phyloP scores from a whole-genome alignment of 768 basidiomycete genomes.

The Tephrocybe sp. region DNA sequence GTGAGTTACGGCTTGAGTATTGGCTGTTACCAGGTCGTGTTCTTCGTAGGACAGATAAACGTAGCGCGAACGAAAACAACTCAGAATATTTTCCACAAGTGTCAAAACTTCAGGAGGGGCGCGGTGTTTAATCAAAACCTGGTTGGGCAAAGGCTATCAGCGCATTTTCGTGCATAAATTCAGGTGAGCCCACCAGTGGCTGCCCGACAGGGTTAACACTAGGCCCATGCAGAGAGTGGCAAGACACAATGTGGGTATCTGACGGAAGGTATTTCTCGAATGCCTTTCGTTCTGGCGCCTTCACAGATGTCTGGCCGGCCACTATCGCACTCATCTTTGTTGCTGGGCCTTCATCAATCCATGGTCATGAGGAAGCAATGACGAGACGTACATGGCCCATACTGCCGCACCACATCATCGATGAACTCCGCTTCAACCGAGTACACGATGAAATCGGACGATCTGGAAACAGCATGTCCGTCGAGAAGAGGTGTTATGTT shows the following conservation, averaged over 20 bases:
- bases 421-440: constrained; percentile 93
- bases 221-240: constrained; percentile 95
- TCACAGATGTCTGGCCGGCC: constrained; percentile 95
- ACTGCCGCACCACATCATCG: constrained; percentile 78
- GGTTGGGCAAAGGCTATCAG: background rate
- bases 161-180: background rate
- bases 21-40: constrained; percentile 95
- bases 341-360: constrained; percentile 43
- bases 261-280: constrained; percentile 86
- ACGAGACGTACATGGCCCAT: constrained; percentile 79
- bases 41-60: constrained; percentile 96
- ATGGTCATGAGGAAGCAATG: background rate
- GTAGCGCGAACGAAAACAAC: constrained; percentile 77
- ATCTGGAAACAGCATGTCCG: constrained; percentile 85
- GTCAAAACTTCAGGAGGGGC: constrained; percentile 69
- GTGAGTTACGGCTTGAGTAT: constrained; percentile 97
- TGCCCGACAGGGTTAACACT: constrained; percentile 86
- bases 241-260: constrained; percentile 88
- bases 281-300: constrained; percentile 87
- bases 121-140: constrained; percentile 91
- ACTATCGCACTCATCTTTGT: constrained; percentile 93
- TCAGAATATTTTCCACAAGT: constrained; percentile 82
- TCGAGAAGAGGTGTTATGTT: constrained; percentile 69
- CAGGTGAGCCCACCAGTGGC: constrained; percentile 64
- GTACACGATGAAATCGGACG: constrained; percentile 93